Evolutionary conservation across 495 filamentous ascomycete genomes (phyloP), one percentile per base, ranked within the genome.

Genomic region (Corynascus novoguineensis): DNA sequence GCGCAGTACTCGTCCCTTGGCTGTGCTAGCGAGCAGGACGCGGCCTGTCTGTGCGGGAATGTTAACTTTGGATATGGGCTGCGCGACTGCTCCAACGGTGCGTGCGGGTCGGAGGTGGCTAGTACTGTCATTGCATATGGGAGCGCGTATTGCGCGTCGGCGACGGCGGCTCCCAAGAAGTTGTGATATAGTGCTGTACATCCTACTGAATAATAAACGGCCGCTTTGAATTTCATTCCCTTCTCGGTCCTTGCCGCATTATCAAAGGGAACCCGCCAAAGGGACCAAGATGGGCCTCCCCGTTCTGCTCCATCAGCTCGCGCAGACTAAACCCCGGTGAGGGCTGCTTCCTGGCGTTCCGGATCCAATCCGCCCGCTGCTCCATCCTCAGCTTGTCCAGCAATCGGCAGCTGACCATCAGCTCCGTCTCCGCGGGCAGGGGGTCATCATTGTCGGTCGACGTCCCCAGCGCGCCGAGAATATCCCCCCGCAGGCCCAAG

Each of bases 391-490:
- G 45, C 27, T 21, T 48, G 45, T 48, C 45, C 28, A 48, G 19
- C 45, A 32, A 29, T 29, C 28, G 8, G 45, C 28, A 48, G 45
- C 45, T 31, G 19, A 48, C 45, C 28, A 48, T 48, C 45, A 48
- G 14, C 45, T 48, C 45, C 15, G 45, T 48, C 27, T 48, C 17
- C 45, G 45, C 45, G 45, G 45, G 45, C 45, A 48, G 45, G 45
- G 45, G 45, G 27, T 9, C 45, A 14, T 48, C 19, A 32, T 48
- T 32, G 45, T 8, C 45, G 45, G 5, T 48, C 27, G 28, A 5
- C 45, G 45, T 48, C 19, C 45, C 45, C 45, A 48, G 17, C 45
- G 45, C 45, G 45, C 45, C 45, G 45, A 48, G 45, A 14, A 48
- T 48, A 14, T 19, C 45, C 15, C 28, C 28, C 45, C 45, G 45